Evolutionary conservation across 371 early-diverging fungal genomes (phyloP).

Genomic region (Saksenaea oblongispora): DNA sequence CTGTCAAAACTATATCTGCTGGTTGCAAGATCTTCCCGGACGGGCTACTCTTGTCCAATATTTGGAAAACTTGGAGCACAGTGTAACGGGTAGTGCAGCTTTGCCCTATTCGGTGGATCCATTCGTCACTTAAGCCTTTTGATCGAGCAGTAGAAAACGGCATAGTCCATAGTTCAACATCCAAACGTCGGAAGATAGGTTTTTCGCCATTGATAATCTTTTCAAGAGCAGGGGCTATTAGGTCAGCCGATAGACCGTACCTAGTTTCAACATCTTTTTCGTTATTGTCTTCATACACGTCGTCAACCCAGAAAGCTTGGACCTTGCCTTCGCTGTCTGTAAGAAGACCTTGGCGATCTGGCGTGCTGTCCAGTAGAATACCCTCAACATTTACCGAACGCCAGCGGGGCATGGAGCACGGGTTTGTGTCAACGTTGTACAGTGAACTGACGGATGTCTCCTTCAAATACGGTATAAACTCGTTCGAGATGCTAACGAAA

Average conservation of each 20-base stretch:
- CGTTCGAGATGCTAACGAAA: conserved; percentile 65
- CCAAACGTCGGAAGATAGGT: conserved; percentile 56
- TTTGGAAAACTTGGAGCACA: conserved; percentile 71
- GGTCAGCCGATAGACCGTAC: conserved; percentile 56
- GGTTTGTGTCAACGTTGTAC: conserved; percentile 62
- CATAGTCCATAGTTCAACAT: conserved; percentile 80
- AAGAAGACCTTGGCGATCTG: conserved; percentile 53
- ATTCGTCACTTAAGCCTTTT: conserved; percentile 75
- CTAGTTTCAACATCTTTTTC: conserved; percentile 65
- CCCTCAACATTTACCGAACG: conserved; percentile 78
- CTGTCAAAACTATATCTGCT: conserved; percentile 81
- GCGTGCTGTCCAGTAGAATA: conserved; percentile 70
- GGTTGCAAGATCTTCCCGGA: conserved; percentile 67
- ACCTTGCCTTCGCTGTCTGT: conserved; percentile 67
- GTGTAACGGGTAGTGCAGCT: conserved; percentile 64
- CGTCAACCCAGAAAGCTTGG: conserved; percentile 77
- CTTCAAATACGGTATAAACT: conserved; percentile 54
- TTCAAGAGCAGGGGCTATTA: conserved; percentile 41
- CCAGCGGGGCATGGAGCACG: conserved; percentile 64
- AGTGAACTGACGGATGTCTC: conserved; percentile 62
- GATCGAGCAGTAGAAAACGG: conserved; percentile 78
- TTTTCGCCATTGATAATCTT: conserved; percentile 37
- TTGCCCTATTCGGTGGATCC: conserved; percentile 74
- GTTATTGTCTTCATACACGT: conserved; percentile 65
- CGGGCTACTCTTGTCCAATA: conserved; percentile 53